Evolutionary conservation across 2,329 filamentous ascomycete genomes (phyloP).

Genomic region (Massarina eburnea): DNA sequence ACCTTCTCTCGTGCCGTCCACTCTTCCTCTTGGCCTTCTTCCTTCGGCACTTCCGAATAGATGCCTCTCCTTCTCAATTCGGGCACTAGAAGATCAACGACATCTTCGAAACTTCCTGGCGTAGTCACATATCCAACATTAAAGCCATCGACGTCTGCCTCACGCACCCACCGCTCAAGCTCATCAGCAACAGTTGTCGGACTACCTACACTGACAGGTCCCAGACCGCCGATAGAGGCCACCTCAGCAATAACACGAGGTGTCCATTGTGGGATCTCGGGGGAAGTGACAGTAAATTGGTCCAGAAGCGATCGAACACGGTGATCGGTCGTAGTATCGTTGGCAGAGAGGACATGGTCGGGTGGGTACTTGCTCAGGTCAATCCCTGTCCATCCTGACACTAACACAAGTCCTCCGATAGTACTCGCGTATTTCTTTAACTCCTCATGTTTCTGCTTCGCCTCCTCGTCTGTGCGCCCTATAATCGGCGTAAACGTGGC

Average conservation of each 20-base stretch:
- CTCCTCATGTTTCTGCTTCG: constrained; percentile 54
- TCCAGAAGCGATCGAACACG: constrained; percentile 37
- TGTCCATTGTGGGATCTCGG: constrained; percentile 32
- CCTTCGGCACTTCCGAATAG: constrained; percentile 23
- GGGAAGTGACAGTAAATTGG: constrained; percentile 36
- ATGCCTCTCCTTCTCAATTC: constrained; percentile 40
- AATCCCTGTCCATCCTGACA: constrained; percentile 62
- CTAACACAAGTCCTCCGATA: constrained; percentile 57
- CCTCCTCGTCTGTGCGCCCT: constrained; percentile 48
- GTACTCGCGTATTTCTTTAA: constrained; percentile 56
- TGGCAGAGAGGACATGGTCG: constrained; percentile 59
- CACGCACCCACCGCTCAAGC: constrained; percentile 48
- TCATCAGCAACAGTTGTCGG: constrained; percentile 50
- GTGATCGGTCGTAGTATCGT: constrained; percentile 56
- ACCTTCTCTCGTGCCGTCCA: constrained; percentile 57
- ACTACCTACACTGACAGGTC: constrained; percentile 20
- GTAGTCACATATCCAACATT: constrained; percentile 47
- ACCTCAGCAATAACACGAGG: constrained; percentile 33
- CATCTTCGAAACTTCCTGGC: constrained; percentile 44
- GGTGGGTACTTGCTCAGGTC: constrained; percentile 60
- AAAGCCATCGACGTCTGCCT: constrained; percentile 45
- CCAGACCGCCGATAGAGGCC: constrained; percentile 64
- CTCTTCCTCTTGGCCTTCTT: constrained; percentile 21
- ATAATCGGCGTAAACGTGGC: constrained; percentile 41
- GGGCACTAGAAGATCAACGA: constrained; percentile 41